Evolutionary conservation across 78 protist species (phyloP).

Genomic region (Kipferlia bialata): DNA sequence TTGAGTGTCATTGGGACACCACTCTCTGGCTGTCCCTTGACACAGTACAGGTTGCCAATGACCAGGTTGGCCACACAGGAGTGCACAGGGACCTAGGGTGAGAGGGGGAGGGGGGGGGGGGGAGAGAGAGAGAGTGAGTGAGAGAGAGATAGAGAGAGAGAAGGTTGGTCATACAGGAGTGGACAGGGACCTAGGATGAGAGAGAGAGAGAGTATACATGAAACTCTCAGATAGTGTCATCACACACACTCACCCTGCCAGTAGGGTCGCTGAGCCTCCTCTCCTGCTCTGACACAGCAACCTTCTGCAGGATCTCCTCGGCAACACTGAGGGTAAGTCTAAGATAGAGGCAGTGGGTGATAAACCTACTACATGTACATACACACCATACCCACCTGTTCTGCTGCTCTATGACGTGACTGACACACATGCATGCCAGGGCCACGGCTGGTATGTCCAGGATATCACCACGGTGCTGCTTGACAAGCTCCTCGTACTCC

Average conservation of each 20-base stretch:
- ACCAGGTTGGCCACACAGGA: constrained; percentile 64
- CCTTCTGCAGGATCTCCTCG: constrained; percentile 53
- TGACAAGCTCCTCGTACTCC: constrained; percentile 53
- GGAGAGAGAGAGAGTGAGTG: neutral
- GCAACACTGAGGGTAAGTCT: too few relatives aligned
- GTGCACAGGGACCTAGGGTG: too few relatives aligned
- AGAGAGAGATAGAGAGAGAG: too few relatives aligned
- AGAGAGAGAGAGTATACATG: too few relatives aligned
- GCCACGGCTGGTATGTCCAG: constrained; percentile 50
- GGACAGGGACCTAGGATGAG: neutral
- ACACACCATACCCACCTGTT: too few relatives aligned
- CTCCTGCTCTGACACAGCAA: constrained; percentile 54
- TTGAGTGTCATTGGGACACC: constrained; percentile 55
- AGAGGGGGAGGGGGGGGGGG: too few relatives aligned
- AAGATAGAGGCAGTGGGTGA: too few relatives aligned
- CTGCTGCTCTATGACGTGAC: constrained; percentile 50
- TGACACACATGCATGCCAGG: constrained; percentile 59
- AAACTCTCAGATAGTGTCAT: neutral
- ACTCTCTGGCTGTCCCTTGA: constrained; percentile 48
- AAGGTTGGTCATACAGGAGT: neutral
- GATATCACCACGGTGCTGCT: constrained; percentile 7
- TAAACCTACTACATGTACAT: too few relatives aligned
- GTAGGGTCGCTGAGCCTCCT: neutral
- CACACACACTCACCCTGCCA: neutral
- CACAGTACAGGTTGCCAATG: constrained; percentile 69